These are phyloP conservation scores for Nothopassalora personata DNA, from an alignment of 2,329 filamentous ascomycete species.

Conservation along the genomic window DNA sequence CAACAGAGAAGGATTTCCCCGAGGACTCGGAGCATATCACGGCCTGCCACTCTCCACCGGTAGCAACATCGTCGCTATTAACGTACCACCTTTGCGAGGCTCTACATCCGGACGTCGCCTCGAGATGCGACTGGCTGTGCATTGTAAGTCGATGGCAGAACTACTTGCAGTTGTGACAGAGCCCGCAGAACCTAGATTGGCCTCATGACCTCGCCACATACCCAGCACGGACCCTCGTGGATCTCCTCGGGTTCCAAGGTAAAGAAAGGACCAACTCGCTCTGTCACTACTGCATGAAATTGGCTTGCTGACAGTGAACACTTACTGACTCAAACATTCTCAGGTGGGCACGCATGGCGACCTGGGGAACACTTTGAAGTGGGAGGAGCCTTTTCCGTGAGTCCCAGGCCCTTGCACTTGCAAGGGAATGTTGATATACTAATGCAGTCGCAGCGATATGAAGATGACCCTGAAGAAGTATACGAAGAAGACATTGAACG, in stretches of 20 bases:
- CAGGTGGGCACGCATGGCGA: slow-evolving; percentile 58
- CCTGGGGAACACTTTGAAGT: slow-evolving; percentile 59
- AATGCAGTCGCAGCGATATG: slow-evolving; percentile 46
- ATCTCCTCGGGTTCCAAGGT: too few species aligned
- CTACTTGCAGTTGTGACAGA: not conserved
- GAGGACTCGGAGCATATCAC: slow-evolving; percentile 52
- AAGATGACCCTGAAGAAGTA: slow-evolving; percentile 53
- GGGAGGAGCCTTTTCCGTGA: slow-evolving; percentile 60
- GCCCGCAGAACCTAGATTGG: not conserved
- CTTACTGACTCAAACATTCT: not conserved
- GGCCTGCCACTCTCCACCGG: slow-evolving; percentile 59
- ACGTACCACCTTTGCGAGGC: slow-evolving; percentile 59
- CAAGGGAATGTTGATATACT: not conserved
- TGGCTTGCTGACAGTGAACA: not conserved
- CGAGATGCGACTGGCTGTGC: slow-evolving; percentile 56
- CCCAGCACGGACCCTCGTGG: too few species aligned
- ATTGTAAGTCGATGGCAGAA: not conserved
- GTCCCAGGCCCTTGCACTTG: not conserved
- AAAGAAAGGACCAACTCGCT: not conserved
- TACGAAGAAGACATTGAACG: slow-evolving; percentile 58
- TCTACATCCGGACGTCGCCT: slow-evolving; percentile 48
- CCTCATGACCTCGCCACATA: too few species aligned
- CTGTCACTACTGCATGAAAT: not conserved
- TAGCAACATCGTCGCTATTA: slow-evolving; percentile 59
- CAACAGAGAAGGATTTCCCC: slow-evolving; percentile 55